These are phyloP conservation scores for Hypsizygus marmoreus DNA, from an alignment of 768 basidiomycete genomes.

Conservation along the genomic window DNA sequence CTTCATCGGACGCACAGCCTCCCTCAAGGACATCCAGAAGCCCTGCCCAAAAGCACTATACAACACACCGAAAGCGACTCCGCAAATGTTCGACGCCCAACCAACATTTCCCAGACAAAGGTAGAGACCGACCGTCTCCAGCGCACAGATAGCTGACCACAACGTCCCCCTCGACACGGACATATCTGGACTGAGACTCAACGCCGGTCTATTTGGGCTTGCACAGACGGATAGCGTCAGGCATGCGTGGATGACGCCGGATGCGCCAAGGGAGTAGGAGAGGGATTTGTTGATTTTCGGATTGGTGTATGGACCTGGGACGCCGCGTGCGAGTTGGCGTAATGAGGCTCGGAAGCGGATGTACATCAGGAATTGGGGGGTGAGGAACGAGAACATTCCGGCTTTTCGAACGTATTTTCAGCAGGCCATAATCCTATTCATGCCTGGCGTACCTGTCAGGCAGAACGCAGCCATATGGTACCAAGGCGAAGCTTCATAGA, in stretches of 20 bases:
- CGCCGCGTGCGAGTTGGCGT: slow-evolving; percentile 8
- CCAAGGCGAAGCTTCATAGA: slow-evolving; percentile 10
- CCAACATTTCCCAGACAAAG: slow-evolving; percentile 6
- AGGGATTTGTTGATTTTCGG: slow-evolving; percentile 9
- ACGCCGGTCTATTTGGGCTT: not conserved
- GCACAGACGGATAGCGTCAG: slow-evolving; percentile 2
- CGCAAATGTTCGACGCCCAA: slow-evolving; percentile 10
- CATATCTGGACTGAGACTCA: not conserved
- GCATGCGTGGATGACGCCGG: slow-evolving; percentile 9
- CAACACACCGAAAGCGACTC: slow-evolving; percentile 5
- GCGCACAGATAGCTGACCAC: slow-evolving; percentile 6
- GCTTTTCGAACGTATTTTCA: not conserved
- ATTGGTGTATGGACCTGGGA: slow-evolving; percentile 9
- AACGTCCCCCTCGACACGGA: not conserved
- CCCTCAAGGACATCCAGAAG: slow-evolving; percentile 5
- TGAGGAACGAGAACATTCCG: slow-evolving; percentile 14
- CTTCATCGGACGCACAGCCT: slow-evolving; percentile 1
- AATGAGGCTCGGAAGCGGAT: slow-evolving; percentile 9
- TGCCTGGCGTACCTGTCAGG: slow-evolving; percentile 8
- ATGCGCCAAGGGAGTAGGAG: slow-evolving; percentile 4
- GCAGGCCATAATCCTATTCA: too few species aligned
- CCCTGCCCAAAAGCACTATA: slow-evolving; percentile 5
- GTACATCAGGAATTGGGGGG: slow-evolving; percentile 6
- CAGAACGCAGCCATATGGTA: slow-evolving; percentile 10
- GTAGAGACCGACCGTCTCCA: slow-evolving; percentile 4